These are phyloP conservation scores for Glycine latifolia DNA, from an alignment of 306 rosid species.

Conservation along the genomic window DNA sequence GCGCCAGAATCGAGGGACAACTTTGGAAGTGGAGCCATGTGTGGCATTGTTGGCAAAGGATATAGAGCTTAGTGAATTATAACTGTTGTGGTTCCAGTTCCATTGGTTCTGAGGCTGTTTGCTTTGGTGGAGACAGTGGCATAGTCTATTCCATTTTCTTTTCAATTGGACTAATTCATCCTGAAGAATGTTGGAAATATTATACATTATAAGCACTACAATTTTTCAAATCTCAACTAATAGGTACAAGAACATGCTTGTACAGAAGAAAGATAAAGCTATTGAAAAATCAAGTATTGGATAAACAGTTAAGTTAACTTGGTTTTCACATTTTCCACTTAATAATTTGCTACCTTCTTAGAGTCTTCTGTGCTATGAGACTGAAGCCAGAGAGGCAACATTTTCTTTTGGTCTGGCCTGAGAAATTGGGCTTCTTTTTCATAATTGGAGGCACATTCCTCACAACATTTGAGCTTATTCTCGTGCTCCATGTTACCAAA, in stretches of 20 bases:
- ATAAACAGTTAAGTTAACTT: neutral
- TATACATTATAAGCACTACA: constrained; percentile 17
- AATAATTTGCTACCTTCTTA: constrained; percentile 59
- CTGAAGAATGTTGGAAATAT: constrained; percentile 43
- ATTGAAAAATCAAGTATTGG: constrained; percentile 14
- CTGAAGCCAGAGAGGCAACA: constrained; percentile 83
- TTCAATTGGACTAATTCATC: constrained; percentile 62
- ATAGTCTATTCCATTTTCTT: constrained; percentile 73
- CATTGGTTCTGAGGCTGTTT: constrained; percentile 52
- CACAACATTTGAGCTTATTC: constrained; percentile 62
- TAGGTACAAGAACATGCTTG: neutral
- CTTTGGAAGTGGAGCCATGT: constrained; percentile 46
- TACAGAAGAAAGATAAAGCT: constrained; percentile 2
- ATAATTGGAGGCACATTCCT: constrained; percentile 70
- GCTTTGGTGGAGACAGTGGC: constrained; percentile 68
- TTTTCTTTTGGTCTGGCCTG: constrained; percentile 61
- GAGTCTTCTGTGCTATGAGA: constrained; percentile 60
- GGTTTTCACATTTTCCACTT: neutral
- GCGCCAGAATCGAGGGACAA: constrained; percentile 57
- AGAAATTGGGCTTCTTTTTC: constrained; percentile 72
- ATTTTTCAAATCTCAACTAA: constrained; percentile 7
- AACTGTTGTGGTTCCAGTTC: constrained; percentile 43
- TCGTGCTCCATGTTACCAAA: constrained; percentile 54
- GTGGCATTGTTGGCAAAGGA: constrained; percentile 57
- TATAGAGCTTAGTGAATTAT: constrained; percentile 63